A percentile compares a stretch with the other conserved stretches of the same genome.
These are phyloP conservation scores for Micromonas commoda DNA, from an alignment of 139 green algal genomes.

Conservation along the genomic window DNA sequence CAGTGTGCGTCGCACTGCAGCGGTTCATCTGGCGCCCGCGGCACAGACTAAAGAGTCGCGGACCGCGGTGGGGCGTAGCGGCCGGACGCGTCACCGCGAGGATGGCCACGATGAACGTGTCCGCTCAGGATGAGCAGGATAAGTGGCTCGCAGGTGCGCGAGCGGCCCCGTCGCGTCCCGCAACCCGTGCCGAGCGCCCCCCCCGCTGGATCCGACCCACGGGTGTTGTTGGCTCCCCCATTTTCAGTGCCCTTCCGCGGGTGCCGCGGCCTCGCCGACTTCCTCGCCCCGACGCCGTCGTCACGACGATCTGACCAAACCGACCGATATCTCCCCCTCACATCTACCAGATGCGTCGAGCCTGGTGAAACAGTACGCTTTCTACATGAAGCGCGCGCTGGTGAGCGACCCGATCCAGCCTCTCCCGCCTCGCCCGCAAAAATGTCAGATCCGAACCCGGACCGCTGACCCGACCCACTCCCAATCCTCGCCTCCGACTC, in stretches of 20 bases:
- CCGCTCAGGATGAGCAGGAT: background rate
- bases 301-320: background rate
- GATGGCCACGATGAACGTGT: background rate
- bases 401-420: background rate
- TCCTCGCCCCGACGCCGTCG: background rate
- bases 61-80: too few species aligned
- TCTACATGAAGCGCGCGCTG: slow-evolving; percentile 24
- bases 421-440: background rate
- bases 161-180: too few species aligned
- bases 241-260: too few species aligned
- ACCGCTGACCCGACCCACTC: background rate
- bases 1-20: too few species aligned
- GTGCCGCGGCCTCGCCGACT: too few species aligned
- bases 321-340: background rate
- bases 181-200: too few species aligned
- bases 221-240: too few species aligned
- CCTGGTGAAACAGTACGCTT: slow-evolving; percentile 22
- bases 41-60: too few species aligned
- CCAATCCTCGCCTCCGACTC: background rate
- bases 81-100: too few species aligned
- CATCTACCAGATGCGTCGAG: background rate
- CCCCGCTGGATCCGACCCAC: too few species aligned
- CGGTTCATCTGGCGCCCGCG: too few species aligned
- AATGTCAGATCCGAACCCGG: background rate
- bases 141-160: background rate